Conservation (phyloP, 2,329 filamentous ascomycete species). For the Diaporthe sp. region DNA sequence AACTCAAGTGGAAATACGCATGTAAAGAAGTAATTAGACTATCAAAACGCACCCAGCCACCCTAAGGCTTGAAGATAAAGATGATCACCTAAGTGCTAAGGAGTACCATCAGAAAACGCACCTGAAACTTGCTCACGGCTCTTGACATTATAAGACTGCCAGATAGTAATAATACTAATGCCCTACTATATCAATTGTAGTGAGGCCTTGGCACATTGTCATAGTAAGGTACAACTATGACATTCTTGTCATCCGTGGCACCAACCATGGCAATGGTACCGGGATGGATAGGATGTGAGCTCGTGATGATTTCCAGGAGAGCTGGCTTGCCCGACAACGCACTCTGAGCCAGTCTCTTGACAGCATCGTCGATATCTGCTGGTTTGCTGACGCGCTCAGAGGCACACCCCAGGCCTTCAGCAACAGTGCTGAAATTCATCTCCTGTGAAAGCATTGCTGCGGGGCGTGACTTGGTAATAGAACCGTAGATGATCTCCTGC, state of each 20-base stretch:
- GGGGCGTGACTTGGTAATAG: conserved; percentile 43
- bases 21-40: too few species aligned
- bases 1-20: too few species aligned
- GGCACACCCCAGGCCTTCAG: conserved; percentile 54
- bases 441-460: conserved; percentile 50
- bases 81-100: too few species aligned
- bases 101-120: too few species aligned
- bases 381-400: conserved; percentile 47
- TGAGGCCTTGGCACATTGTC: conserved; percentile 56
- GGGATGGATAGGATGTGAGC: conserved; percentile 52
- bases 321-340: conserved; percentile 47
- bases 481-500: conserved; percentile 59
- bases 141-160: too few species aligned
- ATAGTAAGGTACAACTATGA: conserved; percentile 63
- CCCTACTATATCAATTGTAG: conserved; percentile 1
- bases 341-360: conserved; percentile 51
- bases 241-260: conserved; percentile 55
- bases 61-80: too few species aligned
- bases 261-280: conserved; percentile 58
- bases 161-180: too few species aligned
- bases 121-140: too few species aligned
- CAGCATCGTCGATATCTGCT: conserved; percentile 49
- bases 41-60: too few species aligned
- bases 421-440: conserved; percentile 58
- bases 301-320: conserved; percentile 57